These are phyloP conservation scores for Kuraishia hungarica DNA, from an alignment of 805 yeast genomes.

Conservation along the genomic window DNA sequence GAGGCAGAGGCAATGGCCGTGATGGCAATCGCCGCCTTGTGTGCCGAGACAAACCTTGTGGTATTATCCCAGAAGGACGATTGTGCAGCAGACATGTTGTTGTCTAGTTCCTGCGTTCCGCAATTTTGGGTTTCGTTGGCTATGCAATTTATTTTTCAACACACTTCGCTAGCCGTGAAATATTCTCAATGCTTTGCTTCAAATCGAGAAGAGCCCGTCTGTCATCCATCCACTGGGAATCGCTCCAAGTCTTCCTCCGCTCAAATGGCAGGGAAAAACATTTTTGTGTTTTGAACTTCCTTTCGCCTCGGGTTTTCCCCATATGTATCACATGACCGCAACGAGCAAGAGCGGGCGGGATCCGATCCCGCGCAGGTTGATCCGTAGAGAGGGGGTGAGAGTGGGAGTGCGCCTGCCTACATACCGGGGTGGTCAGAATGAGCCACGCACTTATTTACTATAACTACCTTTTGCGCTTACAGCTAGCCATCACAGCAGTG, in stretches of 20 bases:
- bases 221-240: background rate
- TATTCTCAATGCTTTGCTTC: background rate
- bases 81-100: background rate
- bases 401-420: background rate
- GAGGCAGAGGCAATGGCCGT: conserved; percentile 44
- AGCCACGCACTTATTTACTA: too few relatives aligned
- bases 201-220: background rate
- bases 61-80: conserved; percentile 8
- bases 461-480: too few relatives aligned
- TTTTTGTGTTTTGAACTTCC: background rate
- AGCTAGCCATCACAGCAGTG: too few relatives aligned
- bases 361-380: background rate
- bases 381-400: too few relatives aligned
- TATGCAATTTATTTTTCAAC: background rate
- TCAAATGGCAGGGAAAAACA: background rate
- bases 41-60: conserved; percentile 34
- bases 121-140: background rate
- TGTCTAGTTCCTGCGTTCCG: background rate
- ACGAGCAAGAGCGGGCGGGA: background rate
- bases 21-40: conserved; percentile 39
- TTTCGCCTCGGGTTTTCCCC: background rate
- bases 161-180: background rate
- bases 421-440: background rate
- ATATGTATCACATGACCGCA: background rate
- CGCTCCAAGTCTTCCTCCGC: background rate